These are phyloP conservation scores for Chaetomium olivaceum DNA, from an alignment of 2,329 filamentous ascomycete genomes.

Conservation along the genomic window DNA sequence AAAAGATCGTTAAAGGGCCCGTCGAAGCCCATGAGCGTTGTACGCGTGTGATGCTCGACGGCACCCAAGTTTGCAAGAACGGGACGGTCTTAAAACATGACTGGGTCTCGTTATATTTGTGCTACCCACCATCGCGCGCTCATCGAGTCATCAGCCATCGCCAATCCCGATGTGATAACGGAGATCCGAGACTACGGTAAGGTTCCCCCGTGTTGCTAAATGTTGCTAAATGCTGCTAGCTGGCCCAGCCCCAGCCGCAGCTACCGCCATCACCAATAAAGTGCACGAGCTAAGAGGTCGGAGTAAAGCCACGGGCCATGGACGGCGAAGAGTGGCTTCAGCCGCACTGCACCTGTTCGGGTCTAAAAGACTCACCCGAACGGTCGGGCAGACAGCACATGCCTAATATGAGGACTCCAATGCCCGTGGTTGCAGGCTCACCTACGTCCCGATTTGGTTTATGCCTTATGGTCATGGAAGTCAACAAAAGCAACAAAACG, in stretches of 20 bases:
- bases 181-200: slow-evolving; percentile 4
- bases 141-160: slow-evolving; percentile 9
- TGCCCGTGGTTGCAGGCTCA: slow-evolving; percentile 6
- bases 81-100: not conserved
- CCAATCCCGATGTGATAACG: slow-evolving; percentile 28
- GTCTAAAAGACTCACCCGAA: slow-evolving; percentile 7
- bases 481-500: not conserved
- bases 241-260: slow-evolving; percentile 10
- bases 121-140: not conserved
- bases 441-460: slow-evolving; percentile 18
- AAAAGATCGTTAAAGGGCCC: not conserved
- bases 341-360: slow-evolving; percentile 32
- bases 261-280: slow-evolving; percentile 22
- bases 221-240: not conserved
- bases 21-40: not conserved
- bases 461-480: not conserved
- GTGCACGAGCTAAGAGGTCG: slow-evolving; percentile 20
- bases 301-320: slow-evolving; percentile 19
- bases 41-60: not conserved
- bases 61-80: not conserved
- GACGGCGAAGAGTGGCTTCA: slow-evolving; percentile 23
- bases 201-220: too few relatives aligned
- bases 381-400: slow-evolving; percentile 4
- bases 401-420: slow-evolving; percentile 27
- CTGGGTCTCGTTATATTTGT: slow-evolving; percentile 9